Conservation (phyloP, 2,329 filamentous ascomycete genomes). For the Nothopassalora personata region DNA sequence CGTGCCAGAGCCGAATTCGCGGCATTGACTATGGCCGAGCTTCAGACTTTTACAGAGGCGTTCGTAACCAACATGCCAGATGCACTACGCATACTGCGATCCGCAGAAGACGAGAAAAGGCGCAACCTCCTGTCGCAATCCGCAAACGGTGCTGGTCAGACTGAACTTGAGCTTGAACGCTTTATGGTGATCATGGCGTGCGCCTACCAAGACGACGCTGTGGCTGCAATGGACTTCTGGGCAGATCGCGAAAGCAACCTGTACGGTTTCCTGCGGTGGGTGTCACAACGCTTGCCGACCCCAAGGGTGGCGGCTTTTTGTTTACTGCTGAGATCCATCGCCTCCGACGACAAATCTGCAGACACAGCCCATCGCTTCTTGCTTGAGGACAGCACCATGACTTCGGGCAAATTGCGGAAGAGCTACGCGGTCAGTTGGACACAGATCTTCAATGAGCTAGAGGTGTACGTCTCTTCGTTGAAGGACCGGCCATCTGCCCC, state of each 20-base stretch:
- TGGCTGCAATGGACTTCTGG: conserved; percentile 87
- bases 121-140: conserved; percentile 40
- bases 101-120: conserved; percentile 84
- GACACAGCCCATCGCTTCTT: conserved; percentile 83
- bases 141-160: conserved; percentile 29
- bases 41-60: conserved; percentile 83
- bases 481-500: conserved; percentile 61
- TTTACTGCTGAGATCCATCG: conserved; percentile 87
- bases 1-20: conserved; percentile 70
- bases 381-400: conserved; percentile 67
- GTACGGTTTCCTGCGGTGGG: conserved; percentile 93
- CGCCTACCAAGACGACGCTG: conserved; percentile 77
- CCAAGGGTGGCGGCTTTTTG: conserved; percentile 96
- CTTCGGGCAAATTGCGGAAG: conserved; percentile 64
- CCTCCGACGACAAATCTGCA: conserved; percentile 75
- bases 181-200: conserved; percentile 91
- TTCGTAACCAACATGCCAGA: conserved; percentile 96
- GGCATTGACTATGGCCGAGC: conserved; percentile 65
- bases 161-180: conserved; percentile 64
- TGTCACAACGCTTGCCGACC: conserved; percentile 89
- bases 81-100: conserved; percentile 75
- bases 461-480: conserved; percentile 74
- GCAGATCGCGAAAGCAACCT: conserved; percentile 85
- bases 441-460: conserved; percentile 86
- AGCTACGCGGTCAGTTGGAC: conserved; percentile 84